These are phyloP conservation scores for Picea abies DNA, from an alignment of 83 land plant genomes.

Conservation along the genomic window DNA sequence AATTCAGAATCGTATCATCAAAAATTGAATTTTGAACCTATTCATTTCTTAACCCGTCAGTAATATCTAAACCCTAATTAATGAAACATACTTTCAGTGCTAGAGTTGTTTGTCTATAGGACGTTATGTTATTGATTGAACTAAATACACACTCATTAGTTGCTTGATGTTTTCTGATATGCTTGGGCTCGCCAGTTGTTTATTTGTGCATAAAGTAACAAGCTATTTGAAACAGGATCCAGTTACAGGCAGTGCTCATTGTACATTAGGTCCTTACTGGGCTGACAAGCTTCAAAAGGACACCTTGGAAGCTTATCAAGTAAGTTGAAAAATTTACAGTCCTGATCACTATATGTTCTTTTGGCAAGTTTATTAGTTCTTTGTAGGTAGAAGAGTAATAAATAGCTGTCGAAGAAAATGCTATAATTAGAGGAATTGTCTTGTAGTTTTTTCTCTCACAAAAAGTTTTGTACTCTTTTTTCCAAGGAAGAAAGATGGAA, in stretches of 20 bases:
- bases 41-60: no score
- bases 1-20: no score
- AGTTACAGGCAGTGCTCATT: constrained; percentile 61
- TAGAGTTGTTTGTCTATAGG: no score
- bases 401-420: background rate
- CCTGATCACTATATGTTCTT: background rate
- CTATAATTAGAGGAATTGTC: background rate
- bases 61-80: no score
- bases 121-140: no score
- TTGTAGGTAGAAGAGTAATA: background rate
- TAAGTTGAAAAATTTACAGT: constrained; percentile 10
- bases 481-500: background rate
- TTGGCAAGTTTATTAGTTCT: background rate
- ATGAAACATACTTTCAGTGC: no score
- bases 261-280: constrained; percentile 60
- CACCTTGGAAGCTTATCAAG: constrained; percentile 43
- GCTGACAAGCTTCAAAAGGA: constrained; percentile 38
- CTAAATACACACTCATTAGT: no score
- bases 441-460: background rate
- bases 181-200: no score
- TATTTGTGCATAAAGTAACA: background rate
- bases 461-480: background rate
- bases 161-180: background rate
- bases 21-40: no score
- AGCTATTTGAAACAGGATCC: constrained; percentile 34